Percentiles rank a stretch among this genome's conserved stretches.
phyloP scores from a whole-genome alignment of 2,329 filamentous ascomycete species.

The Ophiostoma perfectum region DNA sequence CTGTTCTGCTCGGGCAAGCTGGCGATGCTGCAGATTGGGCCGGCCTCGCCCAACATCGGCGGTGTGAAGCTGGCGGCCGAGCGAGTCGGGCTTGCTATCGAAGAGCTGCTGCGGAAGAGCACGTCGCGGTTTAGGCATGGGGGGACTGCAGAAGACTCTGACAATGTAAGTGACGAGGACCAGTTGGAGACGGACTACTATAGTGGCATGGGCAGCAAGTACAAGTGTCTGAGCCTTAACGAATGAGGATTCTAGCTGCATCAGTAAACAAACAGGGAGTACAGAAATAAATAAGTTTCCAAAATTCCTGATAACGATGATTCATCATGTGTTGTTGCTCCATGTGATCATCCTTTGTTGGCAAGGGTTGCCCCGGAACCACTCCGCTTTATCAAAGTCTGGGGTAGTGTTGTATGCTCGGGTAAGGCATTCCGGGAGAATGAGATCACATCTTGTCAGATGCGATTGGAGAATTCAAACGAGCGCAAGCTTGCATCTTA shows the following conservation, averaged over 20 bases:
- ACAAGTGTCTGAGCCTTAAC: constrained; percentile 19
- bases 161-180: not conserved
- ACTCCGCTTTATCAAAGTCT: not conserved
- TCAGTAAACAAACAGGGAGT: no score
- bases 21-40: constrained; percentile 25
- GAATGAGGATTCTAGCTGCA: not conserved
- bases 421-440: not conserved
- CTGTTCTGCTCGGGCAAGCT: constrained; percentile 27
- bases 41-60: constrained; percentile 25
- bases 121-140: not conserved
- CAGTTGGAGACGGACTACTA: constrained; percentile 19
- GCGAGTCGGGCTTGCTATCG: constrained; percentile 23
- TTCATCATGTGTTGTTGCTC: no score
- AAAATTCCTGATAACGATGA: no score
- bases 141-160: constrained; percentile 12
- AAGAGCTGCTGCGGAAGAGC: not conserved
- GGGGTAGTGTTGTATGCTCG: not conserved
- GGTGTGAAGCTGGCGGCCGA: constrained; percentile 26
- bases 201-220: constrained; percentile 24
- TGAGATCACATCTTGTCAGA: no score
- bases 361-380: no score
- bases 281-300: no score
- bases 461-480: no score
- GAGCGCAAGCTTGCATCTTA: not conserved
- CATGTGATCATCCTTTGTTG: no score